Percentiles rank a stretch among this genome's conserved stretches.
These are phyloP conservation scores for Microcos paniculata DNA, from an alignment of 345 rosid genomes.

Conservation along the genomic window DNA sequence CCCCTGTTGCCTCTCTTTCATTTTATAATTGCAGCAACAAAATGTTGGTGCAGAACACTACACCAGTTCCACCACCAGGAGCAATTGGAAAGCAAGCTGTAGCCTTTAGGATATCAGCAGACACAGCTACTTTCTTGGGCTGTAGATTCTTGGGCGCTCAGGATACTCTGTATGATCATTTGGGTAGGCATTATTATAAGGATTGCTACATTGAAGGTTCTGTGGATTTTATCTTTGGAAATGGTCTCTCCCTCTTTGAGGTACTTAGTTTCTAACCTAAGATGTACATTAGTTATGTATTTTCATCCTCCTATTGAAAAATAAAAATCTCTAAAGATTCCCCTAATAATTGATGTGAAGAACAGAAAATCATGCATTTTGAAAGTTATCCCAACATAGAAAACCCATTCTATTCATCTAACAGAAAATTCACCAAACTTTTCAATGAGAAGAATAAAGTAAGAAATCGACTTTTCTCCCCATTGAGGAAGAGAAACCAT, in stretches of 20 bases:
- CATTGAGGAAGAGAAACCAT: neutral
- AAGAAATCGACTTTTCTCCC: neutral
- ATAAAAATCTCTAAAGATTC: neutral
- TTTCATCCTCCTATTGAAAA: neutral
- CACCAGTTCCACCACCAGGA: constrained; percentile 87
- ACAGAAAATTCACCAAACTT: neutral
- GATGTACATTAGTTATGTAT: too few relatives aligned
- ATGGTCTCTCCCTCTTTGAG: constrained; percentile 90
- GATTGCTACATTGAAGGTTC: constrained; percentile 96
- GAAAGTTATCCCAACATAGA: neutral
- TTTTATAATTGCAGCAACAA: neutral
- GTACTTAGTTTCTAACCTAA: constrained; percentile 30
- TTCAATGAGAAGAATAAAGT: neutral
- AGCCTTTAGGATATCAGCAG: constrained; percentile 87
- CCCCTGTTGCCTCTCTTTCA: neutral
- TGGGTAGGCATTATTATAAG: constrained; percentile 94
- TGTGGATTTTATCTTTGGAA: constrained; percentile 92
- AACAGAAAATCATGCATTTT: neutral
- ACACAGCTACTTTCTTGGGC: constrained; percentile 76
- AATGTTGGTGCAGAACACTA: constrained; percentile 55
- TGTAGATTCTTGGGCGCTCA: constrained; percentile 90
- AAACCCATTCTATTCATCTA: neutral
- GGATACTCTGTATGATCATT: constrained; percentile 89
- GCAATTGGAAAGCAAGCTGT: constrained; percentile 92
- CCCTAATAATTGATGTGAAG: constrained; percentile 61